Base-by-base conservation (phyloP, 2,329 filamentous ascomycete genomes). In the Escovopsis sp. region DNA sequence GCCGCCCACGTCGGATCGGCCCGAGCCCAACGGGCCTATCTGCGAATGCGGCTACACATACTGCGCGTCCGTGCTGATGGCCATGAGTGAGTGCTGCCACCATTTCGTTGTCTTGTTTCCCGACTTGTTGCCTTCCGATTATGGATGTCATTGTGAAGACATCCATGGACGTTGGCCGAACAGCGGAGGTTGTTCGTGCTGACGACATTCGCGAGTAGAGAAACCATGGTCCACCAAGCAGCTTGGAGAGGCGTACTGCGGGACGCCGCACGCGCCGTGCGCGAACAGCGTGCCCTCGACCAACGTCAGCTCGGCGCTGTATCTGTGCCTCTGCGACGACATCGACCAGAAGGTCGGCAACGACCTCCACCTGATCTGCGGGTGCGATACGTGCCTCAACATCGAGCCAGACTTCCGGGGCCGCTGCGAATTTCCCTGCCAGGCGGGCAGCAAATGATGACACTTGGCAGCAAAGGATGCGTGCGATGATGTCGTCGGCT, bases 41-140 rank as follows among this genome's bases (percentile, higher is more conserved):
- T 61, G 58, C 42, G 53, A 60, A 39, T 61, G 58, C 40, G 58
- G 58, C 36, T 61, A 60, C 36, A 61, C 58, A 3, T 61, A 61
- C 38, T 61, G 58, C 39, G 55, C 56, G 9, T 48, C 53, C 2
- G 57, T 61, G 11, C 47, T 61, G 15, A 50, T 54, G 46, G 45
- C 36, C 2, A 59, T 59, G 56, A 47, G 56, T 57, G 47, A 32
- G 49, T 42, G 2, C 9, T 25, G 17, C 11, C 28, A 30, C 8
- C 6, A 9, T 31, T 17, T 10, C 3, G 2, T 10, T 10, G 5
- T 30, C 1, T n/a, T n/a, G n/a, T n/a, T n/a, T n/a, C n/a, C n/a
- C n/a, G n/a, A n/a, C n/a, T n/a, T n/a, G n/a, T n/a, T n/a, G n/a
- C n/a, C n/a, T n/a, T n/a, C n/a, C n/a, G n/a, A n/a, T n/a, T n/a